Evolutionary conservation across 495 filamentous ascomycete genomes (phyloP).

Genomic region (Ascobolus immersus): DNA sequence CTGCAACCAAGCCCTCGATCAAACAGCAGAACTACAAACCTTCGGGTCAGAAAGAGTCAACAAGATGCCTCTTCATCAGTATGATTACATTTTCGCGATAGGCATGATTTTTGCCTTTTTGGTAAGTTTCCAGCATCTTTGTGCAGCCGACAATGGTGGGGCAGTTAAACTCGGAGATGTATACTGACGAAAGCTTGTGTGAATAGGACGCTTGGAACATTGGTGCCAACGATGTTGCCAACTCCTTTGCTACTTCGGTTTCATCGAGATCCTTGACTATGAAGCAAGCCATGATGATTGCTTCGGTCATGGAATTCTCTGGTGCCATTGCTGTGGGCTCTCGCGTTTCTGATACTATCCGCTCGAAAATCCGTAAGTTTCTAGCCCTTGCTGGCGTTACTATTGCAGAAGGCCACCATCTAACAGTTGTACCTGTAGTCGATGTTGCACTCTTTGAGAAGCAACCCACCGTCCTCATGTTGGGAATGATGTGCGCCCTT

Average conservation of each 20-base stretch:
- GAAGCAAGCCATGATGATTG: conserved; percentile 39
- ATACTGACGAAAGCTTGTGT: too few relatives aligned
- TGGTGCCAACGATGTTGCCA: conserved; percentile 48
- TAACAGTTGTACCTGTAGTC: too few relatives aligned
- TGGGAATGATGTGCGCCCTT: conserved; percentile 37
- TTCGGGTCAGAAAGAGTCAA: too few relatives aligned
- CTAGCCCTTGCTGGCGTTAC: too few relatives aligned
- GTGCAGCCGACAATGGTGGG: too few relatives aligned
- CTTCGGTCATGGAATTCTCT: conserved; percentile 38
- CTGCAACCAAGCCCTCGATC: too few relatives aligned
- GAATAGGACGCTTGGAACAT: conserved; percentile 19
- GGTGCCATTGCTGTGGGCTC: conserved; percentile 37
- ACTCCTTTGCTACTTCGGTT: conserved; percentile 46
- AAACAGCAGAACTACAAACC: too few relatives aligned
- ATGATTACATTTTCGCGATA: conserved; percentile 48
- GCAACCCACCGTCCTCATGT: conserved; percentile 31
- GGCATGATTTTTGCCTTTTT: conserved; percentile 50
- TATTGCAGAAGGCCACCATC: too few relatives aligned
- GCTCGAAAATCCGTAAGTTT: conserved; percentile 37
- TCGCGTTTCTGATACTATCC: conserved; percentile 41
- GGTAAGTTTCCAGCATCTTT: too few relatives aligned
- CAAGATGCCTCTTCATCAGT: too few relatives aligned
- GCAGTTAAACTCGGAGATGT: too few relatives aligned
- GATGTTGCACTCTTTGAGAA: conserved; percentile 24
- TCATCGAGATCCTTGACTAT: conserved; percentile 42